Evolutionary conservation across 2,329 filamentous ascomycete genomes (phyloP).

Genomic region (Metarhizium sp.): DNA sequence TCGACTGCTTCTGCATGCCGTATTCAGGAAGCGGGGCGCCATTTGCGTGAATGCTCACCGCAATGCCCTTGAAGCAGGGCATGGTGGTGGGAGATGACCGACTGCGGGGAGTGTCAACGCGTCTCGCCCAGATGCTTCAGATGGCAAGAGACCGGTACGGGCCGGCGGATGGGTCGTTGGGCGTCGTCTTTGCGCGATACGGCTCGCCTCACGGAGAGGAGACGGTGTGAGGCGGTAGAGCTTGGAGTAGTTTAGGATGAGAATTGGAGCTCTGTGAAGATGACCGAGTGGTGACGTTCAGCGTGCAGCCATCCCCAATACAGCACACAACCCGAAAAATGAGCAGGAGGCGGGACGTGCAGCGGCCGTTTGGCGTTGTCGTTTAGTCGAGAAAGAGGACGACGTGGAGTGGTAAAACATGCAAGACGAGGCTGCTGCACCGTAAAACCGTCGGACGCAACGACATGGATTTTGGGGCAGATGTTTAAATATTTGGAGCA

Average conservation of each 20-base stretch:
- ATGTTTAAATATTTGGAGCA: too few species aligned
- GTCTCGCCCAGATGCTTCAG: background rate
- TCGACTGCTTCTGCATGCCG: constrained; percentile 89
- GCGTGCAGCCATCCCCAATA: constrained; percentile 12
- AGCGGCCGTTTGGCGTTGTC: too few species aligned
- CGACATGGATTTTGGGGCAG: too few species aligned
- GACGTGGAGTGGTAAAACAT: too few species aligned
- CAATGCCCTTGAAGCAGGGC: constrained; percentile 99
- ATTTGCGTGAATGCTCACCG: constrained; percentile 87
- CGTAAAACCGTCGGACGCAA: too few species aligned
- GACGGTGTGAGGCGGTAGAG: background rate
- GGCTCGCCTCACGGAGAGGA: background rate
- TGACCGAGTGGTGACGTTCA: constrained; percentile 10
- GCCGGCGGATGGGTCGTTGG: background rate
- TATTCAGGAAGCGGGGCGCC: constrained; percentile 79
- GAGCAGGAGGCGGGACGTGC: too few species aligned
- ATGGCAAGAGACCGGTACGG: background rate
- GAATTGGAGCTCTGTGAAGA: constrained; percentile 8
- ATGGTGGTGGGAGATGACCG: constrained; percentile 30
- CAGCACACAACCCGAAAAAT: background rate
- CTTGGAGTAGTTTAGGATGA: constrained; percentile 3
- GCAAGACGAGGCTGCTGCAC: too few species aligned
- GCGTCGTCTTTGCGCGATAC: background rate
- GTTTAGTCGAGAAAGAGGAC: too few species aligned
- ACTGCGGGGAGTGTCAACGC: background rate